phyloP scores from a whole-genome alignment of 148 eudicot genomes.

The Vaccinium myrtillus region DNA sequence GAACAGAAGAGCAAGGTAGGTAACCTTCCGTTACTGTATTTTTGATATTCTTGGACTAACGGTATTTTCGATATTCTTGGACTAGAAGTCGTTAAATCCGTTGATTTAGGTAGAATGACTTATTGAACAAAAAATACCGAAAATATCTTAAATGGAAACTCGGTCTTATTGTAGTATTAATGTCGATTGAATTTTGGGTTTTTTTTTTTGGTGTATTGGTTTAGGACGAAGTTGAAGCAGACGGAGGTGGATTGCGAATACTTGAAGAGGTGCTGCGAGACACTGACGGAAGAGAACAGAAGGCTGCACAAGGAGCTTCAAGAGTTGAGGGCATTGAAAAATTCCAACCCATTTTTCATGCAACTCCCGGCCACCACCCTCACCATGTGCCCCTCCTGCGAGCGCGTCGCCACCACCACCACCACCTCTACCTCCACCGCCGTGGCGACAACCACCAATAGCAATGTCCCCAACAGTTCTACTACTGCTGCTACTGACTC shows the following conservation, averaged over 20 bases:
- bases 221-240: constrained; percentile 60
- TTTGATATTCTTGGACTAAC: too few relatives aligned
- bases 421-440: constrained; percentile 21
- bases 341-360: constrained; percentile 44
- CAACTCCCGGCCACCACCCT: constrained; percentile 58
- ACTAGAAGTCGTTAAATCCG: too few relatives aligned
- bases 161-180: too few relatives aligned
- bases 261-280: constrained; percentile 59
- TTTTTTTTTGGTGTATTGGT: background rate
- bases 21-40: too few relatives aligned
- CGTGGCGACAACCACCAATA: background rate
- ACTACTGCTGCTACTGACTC: constrained; percentile 4
- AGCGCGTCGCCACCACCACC: constrained; percentile 48
- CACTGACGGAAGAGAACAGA: constrained; percentile 47
- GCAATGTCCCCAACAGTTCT: background rate
- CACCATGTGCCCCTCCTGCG: constrained; percentile 65
- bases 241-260: constrained; percentile 65
- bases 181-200: background rate
- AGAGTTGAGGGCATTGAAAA: constrained; percentile 45
- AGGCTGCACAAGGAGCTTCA: constrained; percentile 57
- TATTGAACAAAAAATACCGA: too few relatives aligned
- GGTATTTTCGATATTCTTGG: too few relatives aligned
- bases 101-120: too few relatives aligned
- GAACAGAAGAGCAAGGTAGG: constrained; percentile 56
- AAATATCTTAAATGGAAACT: too few relatives aligned